Conservation (phyloP, 768 basidiomycete genomes). For the Podaxis sp. region DNA sequence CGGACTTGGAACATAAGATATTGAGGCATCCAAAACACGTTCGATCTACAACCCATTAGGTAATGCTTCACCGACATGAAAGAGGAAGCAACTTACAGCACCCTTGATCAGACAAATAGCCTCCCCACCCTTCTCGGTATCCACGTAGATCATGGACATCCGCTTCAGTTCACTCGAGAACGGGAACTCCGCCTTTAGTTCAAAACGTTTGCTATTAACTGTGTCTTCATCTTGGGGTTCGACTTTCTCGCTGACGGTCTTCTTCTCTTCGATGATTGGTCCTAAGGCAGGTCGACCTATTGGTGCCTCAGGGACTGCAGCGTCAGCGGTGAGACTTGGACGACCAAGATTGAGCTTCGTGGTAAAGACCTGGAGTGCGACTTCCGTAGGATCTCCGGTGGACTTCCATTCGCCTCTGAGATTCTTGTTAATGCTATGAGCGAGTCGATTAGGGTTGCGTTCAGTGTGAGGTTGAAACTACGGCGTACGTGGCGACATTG, state of each 20-base stretch:
- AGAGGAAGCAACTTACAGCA: slow-evolving; percentile 26
- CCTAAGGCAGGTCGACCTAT: slow-evolving; percentile 24
- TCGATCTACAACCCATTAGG: slow-evolving; percentile 30
- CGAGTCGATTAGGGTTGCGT: neutral
- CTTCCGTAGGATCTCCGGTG: slow-evolving; percentile 55
- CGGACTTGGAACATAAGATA: slow-evolving; percentile 28
- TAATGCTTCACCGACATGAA: neutral
- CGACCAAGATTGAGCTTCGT: slow-evolving; percentile 45
- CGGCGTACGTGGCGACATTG: slow-evolving; percentile 34
- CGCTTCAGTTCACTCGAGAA: slow-evolving; percentile 53
- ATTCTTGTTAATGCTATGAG: slow-evolving; percentile 32
- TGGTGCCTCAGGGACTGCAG: slow-evolving; percentile 18
- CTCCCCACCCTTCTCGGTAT: slow-evolving; percentile 21
- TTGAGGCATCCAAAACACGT: slow-evolving; percentile 48
- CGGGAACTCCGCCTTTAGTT: slow-evolving; percentile 37
- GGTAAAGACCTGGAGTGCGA: slow-evolving; percentile 56
- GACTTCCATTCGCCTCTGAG: slow-evolving; percentile 43
- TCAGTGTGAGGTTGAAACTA: too few species aligned
- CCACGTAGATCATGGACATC: slow-evolving; percentile 41
- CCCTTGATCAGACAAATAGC: slow-evolving; percentile 33
- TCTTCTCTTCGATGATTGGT: slow-evolving; percentile 26
- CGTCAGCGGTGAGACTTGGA: slow-evolving; percentile 25
- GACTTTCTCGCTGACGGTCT: slow-evolving; percentile 14
- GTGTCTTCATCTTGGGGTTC: slow-evolving; percentile 19
- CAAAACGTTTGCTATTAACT: slow-evolving; percentile 25